phyloP scores from a whole-genome alignment of 1,139 yeast genomes.

The Taiozyma sp. region DNA sequence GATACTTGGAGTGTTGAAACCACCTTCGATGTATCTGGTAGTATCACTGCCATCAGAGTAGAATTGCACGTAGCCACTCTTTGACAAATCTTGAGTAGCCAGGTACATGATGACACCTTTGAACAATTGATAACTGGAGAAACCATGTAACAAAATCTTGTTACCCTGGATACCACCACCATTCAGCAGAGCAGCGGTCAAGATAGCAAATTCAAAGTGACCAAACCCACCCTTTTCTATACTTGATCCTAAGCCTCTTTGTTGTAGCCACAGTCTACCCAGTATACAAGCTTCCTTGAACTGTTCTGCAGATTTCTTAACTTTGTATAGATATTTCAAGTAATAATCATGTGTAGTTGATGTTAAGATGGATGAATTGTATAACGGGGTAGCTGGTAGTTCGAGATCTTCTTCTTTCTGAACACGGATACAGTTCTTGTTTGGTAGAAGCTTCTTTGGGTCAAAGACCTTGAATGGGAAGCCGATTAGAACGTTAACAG shows the following conservation, averaged over 20 bases:
- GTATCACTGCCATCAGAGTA: slow-evolving; percentile 49
- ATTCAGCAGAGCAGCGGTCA: slow-evolving; percentile 75
- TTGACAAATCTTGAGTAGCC: slow-evolving; percentile 68
- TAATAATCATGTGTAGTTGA: slow-evolving; percentile 67
- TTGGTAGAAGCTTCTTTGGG: slow-evolving; percentile 69
- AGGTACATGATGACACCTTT: slow-evolving; percentile 80
- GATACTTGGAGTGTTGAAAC: slow-evolving; percentile 69
- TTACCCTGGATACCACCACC: slow-evolving; percentile 83
- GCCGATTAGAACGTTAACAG: slow-evolving; percentile 68
- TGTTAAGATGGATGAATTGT: slow-evolving; percentile 75
- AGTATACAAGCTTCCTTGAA: slow-evolving; percentile 84
- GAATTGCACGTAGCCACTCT: slow-evolving; percentile 63
- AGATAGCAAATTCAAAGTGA: slow-evolving; percentile 78
- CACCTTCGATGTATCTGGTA: slow-evolving; percentile 49
- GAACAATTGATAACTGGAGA: slow-evolving; percentile 88
- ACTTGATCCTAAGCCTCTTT: slow-evolving; percentile 72
- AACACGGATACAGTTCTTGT: slow-evolving; percentile 74
- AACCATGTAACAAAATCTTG: slow-evolving; percentile 76
- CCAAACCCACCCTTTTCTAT: slow-evolving; percentile 75
- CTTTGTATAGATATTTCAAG: slow-evolving; percentile 68
- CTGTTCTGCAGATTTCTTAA: slow-evolving; percentile 74
- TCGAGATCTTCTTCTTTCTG: slow-evolving; percentile 41
- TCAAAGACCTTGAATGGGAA: slow-evolving; percentile 73
- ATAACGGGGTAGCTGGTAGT: slow-evolving; percentile 75
- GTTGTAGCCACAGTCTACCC: slow-evolving; percentile 87